Percentiles rank a stretch among this genome's conserved stretches.
Evolutionary conservation across 345 rosid species (phyloP).

Genomic region (Excoecaria agallocha): DNA sequence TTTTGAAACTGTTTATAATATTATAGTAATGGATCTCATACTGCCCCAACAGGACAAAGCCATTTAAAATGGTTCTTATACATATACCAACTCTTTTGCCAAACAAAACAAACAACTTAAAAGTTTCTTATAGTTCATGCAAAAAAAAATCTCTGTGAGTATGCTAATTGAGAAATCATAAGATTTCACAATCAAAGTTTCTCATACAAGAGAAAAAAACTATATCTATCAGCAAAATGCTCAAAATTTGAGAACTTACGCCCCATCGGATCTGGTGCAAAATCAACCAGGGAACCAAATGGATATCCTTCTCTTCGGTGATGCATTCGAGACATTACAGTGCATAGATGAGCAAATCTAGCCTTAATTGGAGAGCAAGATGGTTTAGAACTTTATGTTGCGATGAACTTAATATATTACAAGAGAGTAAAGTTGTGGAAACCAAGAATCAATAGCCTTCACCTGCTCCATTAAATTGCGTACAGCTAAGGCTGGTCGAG

Average conservation of each 20-base stretch:
- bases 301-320: conserved; percentile 96
- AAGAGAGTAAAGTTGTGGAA: conserved; percentile 10
- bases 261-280: conserved; percentile 86
- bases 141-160: not conserved
- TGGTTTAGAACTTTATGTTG: not conserved
- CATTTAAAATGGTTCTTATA: not conserved
- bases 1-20: not conserved
- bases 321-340: conserved; percentile 97
- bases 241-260: conserved; percentile 53
- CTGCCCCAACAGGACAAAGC: not conserved
- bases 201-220: not conserved
- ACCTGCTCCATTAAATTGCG: conserved; percentile 99
- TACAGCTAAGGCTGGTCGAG: conserved; percentile 88
- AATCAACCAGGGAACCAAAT: conserved; percentile 92
- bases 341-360: conserved; percentile 94
- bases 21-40: not conserved
- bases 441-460: conserved; percentile 12
- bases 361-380: conserved; percentile 51
- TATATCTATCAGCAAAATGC: not conserved
- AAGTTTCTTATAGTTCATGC: not conserved
- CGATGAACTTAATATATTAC: not conserved
- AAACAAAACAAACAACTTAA: not conserved
- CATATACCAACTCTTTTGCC: not conserved
- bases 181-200: not conserved
- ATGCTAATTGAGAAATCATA: not conserved